Base-by-base conservation (phyloP, 2,329 filamentous ascomycete genomes). In the Venturiaceae sp. region DNA sequence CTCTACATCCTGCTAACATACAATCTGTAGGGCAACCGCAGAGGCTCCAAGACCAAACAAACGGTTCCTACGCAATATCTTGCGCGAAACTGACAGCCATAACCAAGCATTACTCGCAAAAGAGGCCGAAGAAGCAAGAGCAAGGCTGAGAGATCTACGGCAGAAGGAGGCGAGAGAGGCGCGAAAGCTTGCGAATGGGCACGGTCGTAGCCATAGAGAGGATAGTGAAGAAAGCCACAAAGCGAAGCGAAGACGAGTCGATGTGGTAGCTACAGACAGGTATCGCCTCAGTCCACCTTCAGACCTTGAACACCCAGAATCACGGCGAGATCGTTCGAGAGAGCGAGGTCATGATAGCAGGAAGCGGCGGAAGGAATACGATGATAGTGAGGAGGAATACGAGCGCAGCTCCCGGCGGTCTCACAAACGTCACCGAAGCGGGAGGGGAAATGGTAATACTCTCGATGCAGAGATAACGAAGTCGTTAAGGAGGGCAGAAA, bases 41-140 rank as follows among this genome's bases (percentile, higher is more conserved):
- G 83, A 85, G 56, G 82, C 80, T 62, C 90, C 89, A 0, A 96
- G 92, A 69, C 92, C 92, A 3, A 97, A 99, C 67, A 96, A 89
- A 0, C 83, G 88, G 34, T 97, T 97, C 69, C 75, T 99, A 44
- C 85, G 85, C 60, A 87, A 94, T 66, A 88, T 97, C 59, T 90
- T 99, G 62, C 87, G 86, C 62, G 88, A 94, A 64, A 95, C 90
- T 8, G 88, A 95, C 65, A 87, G 74, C 57, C 92, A 99, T 73
- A 99, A 99, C 79, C 84, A 88, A 26, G 88, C 90, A 0, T 77
- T 97, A 32, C 82, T 90, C 19, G 89, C 88, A 0, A 95, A 86
- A 67, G 92, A 97, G 70, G 85, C 86, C 28, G 84, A 87, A 53
- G 92, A 97, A 63, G 85, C 90, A 0, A 80, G 80, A 61, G 84